A percentile compares a stretch with the other conserved stretches of the same genome.
phyloP scores from a whole-genome alignment of 2,329 filamentous ascomycete species.

The Talaromyces marneffei region DNA sequence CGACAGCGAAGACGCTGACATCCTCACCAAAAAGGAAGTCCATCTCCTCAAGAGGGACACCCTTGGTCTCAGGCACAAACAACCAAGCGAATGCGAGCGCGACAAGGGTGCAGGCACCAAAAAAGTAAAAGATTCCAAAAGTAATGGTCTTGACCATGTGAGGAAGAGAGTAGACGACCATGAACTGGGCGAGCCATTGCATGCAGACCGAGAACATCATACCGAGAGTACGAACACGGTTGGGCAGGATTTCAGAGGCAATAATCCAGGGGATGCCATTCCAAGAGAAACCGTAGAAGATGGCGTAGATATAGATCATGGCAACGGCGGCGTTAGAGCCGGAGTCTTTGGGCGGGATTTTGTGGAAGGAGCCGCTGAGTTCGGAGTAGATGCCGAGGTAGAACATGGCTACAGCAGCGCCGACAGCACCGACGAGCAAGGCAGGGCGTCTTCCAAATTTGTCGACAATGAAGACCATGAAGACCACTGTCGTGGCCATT shows the following conservation, averaged over 20 bases:
- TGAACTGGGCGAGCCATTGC: slow-evolving; percentile 44
- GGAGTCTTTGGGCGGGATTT: slow-evolving; percentile 8
- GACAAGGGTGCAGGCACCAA: slow-evolving; percentile 1
- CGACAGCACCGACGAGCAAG: slow-evolving; percentile 35
- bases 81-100: slow-evolving; percentile 6
- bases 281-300: slow-evolving; percentile 26
- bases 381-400: slow-evolving; percentile 25
- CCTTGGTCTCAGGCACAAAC: slow-evolving; percentile 7
- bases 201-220: slow-evolving; percentile 38
- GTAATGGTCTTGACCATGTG: slow-evolving; percentile 33
- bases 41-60: slow-evolving; percentile 9
- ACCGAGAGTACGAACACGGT: slow-evolving; percentile 36
- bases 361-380: slow-evolving; percentile 8
- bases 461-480: slow-evolving; percentile 36
- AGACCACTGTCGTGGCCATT: slow-evolving; percentile 44
- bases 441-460: slow-evolving; percentile 43
- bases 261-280: slow-evolving; percentile 33
- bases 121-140: slow-evolving; percentile 9
- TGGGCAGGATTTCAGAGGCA: slow-evolving; percentile 37
- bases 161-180: slow-evolving; percentile 44
- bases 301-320: slow-evolving; percentile 20
- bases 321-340: slow-evolving; percentile 22
- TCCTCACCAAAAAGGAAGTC: slow-evolving; percentile 4
- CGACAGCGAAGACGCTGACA: slow-evolving; percentile 2
- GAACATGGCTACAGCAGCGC: slow-evolving; percentile 24